Evolutionary conservation across 164 flowering plant species (phyloP).

Genomic region (Aristolochia contorta): DNA sequence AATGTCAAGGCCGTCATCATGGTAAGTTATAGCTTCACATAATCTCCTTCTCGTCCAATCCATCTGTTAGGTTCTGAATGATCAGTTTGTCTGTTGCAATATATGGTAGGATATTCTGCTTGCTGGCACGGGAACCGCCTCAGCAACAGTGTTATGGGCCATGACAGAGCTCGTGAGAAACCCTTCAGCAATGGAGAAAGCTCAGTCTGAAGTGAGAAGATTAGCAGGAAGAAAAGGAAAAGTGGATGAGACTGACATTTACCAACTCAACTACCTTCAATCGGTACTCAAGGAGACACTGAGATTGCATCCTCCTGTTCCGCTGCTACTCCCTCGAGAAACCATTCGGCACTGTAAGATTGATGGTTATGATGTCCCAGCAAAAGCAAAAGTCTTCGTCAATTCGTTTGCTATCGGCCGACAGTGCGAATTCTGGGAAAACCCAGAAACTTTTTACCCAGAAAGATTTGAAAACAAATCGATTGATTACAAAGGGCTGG

Average conservation of each 20-base stretch:
- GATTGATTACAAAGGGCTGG: neutral
- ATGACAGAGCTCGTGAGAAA: slow-evolving; percentile 1
- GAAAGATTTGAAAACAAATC: neutral
- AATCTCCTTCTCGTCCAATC: neutral
- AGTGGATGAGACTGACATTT: neutral
- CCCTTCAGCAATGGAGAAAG: neutral
- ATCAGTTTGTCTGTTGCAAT: neutral
- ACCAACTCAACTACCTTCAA: neutral
- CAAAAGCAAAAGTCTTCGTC: neutral
- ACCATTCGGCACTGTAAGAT: neutral
- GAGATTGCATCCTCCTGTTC: slow-evolving; percentile 2
- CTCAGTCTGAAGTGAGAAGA: neutral
- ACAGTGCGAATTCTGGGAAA: neutral
- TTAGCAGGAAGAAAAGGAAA: neutral
- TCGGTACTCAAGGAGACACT: slow-evolving; percentile 2
- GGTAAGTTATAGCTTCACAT: neutral
- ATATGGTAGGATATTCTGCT: neutral
- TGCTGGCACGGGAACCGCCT: neutral
- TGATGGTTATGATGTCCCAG: neutral
- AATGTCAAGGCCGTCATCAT: neutral
- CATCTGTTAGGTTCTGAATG: no score
- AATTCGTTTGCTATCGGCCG: neutral
- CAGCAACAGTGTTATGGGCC: neutral
- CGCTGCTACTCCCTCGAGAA: neutral
- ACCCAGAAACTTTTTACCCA: neutral